These are phyloP conservation scores for Neurospora sp. DNA, from an alignment of 495 filamentous ascomycete genomes.

Conservation along the genomic window DNA sequence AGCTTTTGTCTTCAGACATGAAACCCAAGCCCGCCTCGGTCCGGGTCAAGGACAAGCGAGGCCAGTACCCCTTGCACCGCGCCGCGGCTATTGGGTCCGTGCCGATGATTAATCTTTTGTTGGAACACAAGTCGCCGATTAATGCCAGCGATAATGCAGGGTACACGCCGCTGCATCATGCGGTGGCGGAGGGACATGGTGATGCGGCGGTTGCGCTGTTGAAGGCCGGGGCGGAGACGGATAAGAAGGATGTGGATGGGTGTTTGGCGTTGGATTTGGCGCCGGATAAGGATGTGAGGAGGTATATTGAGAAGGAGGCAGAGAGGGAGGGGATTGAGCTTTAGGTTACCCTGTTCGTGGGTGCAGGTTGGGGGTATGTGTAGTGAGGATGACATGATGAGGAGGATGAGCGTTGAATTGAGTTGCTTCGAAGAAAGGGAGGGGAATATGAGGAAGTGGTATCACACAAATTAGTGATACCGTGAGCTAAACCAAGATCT, in stretches of 20 bases:
- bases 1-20: slow-evolving; percentile 48
- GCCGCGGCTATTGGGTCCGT: slow-evolving; percentile 83
- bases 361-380: neutral
- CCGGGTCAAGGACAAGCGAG: slow-evolving; percentile 72
- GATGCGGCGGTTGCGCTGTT: slow-evolving; percentile 75
- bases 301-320: slow-evolving; percentile 68
- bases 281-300: slow-evolving; percentile 55
- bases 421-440: neutral
- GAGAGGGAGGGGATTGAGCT: slow-evolving; percentile 80
- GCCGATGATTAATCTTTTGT: slow-evolving; percentile 70
- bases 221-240: slow-evolving; percentile 73
- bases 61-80: slow-evolving; percentile 79
- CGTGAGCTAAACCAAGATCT: neutral
- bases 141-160: slow-evolving; percentile 81
- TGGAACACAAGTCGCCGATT: slow-evolving; percentile 71
- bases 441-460: neutral
- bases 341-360: slow-evolving; percentile 6
- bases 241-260: slow-evolving; percentile 67
- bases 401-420: neutral
- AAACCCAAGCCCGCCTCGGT: slow-evolving; percentile 59
- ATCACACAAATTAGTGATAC: neutral
- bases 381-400: neutral
- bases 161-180: slow-evolving; percentile 85
- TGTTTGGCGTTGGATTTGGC: slow-evolving; percentile 67
- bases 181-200: slow-evolving; percentile 85